These are phyloP conservation scores for Acacia melanoxylon DNA, from an alignment of 306 rosid species.

Conservation along the genomic window DNA sequence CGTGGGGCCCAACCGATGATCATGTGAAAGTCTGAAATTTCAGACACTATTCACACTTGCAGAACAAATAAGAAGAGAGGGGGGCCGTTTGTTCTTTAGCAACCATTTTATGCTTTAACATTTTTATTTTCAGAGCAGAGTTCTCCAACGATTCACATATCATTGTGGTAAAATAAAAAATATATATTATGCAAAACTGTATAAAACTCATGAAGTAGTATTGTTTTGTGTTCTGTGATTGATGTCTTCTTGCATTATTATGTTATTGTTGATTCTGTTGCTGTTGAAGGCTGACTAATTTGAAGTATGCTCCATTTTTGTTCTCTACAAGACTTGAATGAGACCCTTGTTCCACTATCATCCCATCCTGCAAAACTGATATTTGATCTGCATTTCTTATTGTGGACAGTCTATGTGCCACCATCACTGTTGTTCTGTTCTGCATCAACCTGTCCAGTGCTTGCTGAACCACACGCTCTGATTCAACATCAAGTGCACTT, in stretches of 20 bases:
- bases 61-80: background rate
- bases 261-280: slow-evolving; percentile 44
- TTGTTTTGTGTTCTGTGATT: slow-evolving; percentile 1
- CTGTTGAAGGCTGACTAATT: slow-evolving; percentile 70
- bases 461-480: slow-evolving; percentile 75
- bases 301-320: slow-evolving; percentile 69
- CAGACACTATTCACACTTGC: background rate
- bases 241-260: background rate
- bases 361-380: slow-evolving; percentile 67
- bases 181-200: background rate
- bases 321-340: slow-evolving; percentile 53
- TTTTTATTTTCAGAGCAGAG: background rate
- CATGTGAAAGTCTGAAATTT: background rate
- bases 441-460: slow-evolving; percentile 79
- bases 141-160: background rate
- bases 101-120: background rate
- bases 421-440: slow-evolving; percentile 66
- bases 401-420: slow-evolving; percentile 70
- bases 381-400: slow-evolving; percentile 65
- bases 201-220: background rate
- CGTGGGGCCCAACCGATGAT: background rate
- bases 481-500: slow-evolving; percentile 78
- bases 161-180: background rate
- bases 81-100: background rate
- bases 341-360: slow-evolving; percentile 67